Conservation (phyloP, 108 stramenopile species). For the Licmophora abbreviata region DNA sequence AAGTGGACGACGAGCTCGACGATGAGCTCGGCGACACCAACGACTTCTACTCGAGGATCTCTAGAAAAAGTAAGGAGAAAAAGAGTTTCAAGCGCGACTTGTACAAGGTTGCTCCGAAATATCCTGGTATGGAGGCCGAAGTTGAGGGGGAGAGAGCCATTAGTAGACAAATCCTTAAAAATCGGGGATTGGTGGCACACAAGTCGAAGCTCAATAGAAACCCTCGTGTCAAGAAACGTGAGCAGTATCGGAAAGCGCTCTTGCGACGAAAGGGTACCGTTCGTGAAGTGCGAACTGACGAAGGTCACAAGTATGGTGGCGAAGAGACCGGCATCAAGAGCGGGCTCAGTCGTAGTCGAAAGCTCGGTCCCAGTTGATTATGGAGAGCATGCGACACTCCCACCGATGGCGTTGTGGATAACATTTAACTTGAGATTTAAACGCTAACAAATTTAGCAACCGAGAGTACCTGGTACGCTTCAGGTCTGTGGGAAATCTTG, state of each 20-base stretch:
- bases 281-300: constrained; percentile 76
- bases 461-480: no score
- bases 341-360: constrained; percentile 74
- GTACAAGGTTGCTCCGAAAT: constrained; percentile 81
- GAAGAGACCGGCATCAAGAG: constrained; percentile 90
- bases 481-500: constrained; percentile 32
- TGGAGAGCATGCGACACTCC: no score
- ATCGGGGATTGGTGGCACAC: constrained; percentile 94
- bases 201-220: constrained; percentile 94
- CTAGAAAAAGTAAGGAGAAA: constrained; percentile 39
- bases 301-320: constrained; percentile 83
- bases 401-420: no score
- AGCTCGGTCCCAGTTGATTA: no score
- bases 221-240: constrained; percentile 96
- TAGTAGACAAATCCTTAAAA: constrained; percentile 78
- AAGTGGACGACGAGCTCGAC: constrained; percentile 26
- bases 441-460: no score
- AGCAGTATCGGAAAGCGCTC: constrained; percentile 90
- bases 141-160: constrained; percentile 85
- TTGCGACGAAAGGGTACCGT: constrained; percentile 93
- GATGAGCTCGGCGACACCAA: constrained; percentile 27
- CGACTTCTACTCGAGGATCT: constrained; percentile 53
- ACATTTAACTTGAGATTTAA: no score
- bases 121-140: constrained; percentile 52
- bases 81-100: constrained; percentile 53